These are phyloP conservation scores for Eutreptiella sp. DNA, from an alignment of 208 protist species.

Conservation along the genomic window DNA sequence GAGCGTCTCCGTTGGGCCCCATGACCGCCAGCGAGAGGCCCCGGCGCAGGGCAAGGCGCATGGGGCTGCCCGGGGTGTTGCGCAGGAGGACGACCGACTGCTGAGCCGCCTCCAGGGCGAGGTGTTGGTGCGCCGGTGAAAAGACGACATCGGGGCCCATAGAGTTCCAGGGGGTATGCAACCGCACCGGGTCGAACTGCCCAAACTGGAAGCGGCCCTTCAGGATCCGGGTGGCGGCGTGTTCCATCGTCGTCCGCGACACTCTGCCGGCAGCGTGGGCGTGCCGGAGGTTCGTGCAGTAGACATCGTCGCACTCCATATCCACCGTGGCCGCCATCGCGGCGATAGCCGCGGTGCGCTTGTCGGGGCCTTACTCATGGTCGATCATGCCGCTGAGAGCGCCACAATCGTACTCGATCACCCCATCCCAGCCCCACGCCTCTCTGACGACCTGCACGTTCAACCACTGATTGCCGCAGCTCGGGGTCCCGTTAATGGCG, in stretches of 20 bases:
- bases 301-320: constrained; percentile 25
- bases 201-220: background rate
- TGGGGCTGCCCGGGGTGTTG: background rate
- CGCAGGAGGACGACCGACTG: constrained; percentile 11
- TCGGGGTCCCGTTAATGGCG: constrained; percentile 38
- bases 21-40: constrained; percentile 8
- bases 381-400: constrained; percentile 23
- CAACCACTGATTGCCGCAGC: constrained; percentile 29
- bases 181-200: constrained; percentile 13
- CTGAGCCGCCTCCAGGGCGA: constrained; percentile 4
- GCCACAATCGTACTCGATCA: constrained; percentile 33
- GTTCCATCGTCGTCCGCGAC: constrained; percentile 20
- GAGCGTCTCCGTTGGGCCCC: constrained; percentile 1
- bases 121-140: background rate
- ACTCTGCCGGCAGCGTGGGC: constrained; percentile 10
- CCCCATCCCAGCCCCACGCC: constrained; percentile 30
- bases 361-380: constrained; percentile 29
- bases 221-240: constrained; percentile 10
- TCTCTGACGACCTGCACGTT: constrained; percentile 16
- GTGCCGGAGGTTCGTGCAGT: constrained; percentile 18
- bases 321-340: no score
- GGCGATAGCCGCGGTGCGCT: no score
- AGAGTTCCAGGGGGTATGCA: background rate
- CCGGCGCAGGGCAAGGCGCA: background rate
- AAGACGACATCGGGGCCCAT: background rate